Evolutionary conservation across 2,329 filamentous ascomycete genomes (phyloP).

Genomic region (Westerdykella aurantiaca): DNA sequence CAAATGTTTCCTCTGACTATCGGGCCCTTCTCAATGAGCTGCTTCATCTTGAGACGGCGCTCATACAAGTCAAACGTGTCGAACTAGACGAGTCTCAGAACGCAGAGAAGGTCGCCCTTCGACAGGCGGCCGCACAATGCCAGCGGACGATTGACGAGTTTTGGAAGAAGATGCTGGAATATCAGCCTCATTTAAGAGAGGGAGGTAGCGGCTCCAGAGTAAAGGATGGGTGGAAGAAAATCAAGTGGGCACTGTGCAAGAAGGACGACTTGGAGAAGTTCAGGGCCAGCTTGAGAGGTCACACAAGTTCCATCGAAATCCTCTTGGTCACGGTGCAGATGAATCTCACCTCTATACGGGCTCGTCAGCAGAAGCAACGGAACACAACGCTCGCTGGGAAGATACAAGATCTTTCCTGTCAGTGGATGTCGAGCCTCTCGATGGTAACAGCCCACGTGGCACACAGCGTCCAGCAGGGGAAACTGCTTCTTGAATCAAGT

Average conservation of each 20-base stretch:
- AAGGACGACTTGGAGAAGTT: constrained; percentile 23
- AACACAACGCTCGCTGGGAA: background rate
- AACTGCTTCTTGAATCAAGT: constrained; percentile 4
- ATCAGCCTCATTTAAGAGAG: constrained; percentile 19
- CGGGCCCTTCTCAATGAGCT: constrained; percentile 23
- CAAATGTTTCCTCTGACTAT: constrained; percentile 17
- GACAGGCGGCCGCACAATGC: constrained; percentile 18
- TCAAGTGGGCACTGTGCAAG: constrained; percentile 22
- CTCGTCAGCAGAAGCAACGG: constrained; percentile 1
- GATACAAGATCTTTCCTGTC: constrained; percentile 13
- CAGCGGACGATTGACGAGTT: constrained; percentile 25
- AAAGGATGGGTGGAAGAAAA: constrained; percentile 19
- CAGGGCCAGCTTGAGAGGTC: constrained; percentile 17
- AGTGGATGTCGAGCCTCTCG: constrained; percentile 10
- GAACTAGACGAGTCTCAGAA: constrained; percentile 15
- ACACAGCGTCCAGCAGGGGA: constrained; percentile 6
- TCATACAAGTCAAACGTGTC: constrained; percentile 20
- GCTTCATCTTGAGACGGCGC: constrained; percentile 17
- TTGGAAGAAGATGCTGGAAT: constrained; percentile 20
- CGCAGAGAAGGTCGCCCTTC: constrained; percentile 16
- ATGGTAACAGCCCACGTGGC: constrained; percentile 1
- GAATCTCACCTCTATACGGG: constrained; percentile 5
- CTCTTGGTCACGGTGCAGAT: constrained; percentile 21
- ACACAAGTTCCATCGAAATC: constrained; percentile 22
- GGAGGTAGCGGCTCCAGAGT: constrained; percentile 3